Base-by-base conservation (phyloP, 208 protist genomes). In the Perkinsela sp. region DNA sequence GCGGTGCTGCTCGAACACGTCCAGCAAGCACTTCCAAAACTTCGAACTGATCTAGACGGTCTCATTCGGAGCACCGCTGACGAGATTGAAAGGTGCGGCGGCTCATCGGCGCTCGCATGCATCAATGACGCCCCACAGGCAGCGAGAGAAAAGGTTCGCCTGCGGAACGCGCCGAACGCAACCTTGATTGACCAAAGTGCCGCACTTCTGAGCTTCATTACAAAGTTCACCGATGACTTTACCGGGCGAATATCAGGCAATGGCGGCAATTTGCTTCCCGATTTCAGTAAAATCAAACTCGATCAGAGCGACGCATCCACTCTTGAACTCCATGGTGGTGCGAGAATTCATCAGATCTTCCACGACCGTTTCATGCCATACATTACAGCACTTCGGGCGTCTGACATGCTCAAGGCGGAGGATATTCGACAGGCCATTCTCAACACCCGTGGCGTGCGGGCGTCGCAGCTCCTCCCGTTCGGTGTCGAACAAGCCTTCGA, bases 341-440 rank as follows among this genome's bases (percentile, higher is more conserved):
- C 94, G 16, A 79, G 93, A 30, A 92, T 97, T 65, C 86, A 92
- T 73, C 93, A 95, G 73, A 95, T 97, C 66, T 97, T 96, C 74
- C 77, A 93, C 78, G 86, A 94, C 65, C 84, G 88, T 71, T 97
- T 96, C 66, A 77, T 80, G 16, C 75, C 79, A 1, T 91, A 88
- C 72, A 77, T 97, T 6, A 80, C 76, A 1, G 77, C 78, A 32
- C 84, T 97, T 29, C 81, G 76, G 67, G 86, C 92, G 29, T 80
- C 75, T 70, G 93, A 96, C 57, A 86, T 90, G 68, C 77, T 96
- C 13, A 91, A 79, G 1, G 85, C 92, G 65, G 83, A 89, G 65
- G 93, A 96, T 72, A 96, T 97, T 68, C 84, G 86, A 70, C 94
- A 90, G 32, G 94, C 93, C 69, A 92, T 94, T 31, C 82, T 87